A percentile compares a stretch with the other conserved stretches of the same genome.
phyloP scores from a whole-genome alignment of 768 basidiomycete genomes.

The Lentinula sp. region DNA sequence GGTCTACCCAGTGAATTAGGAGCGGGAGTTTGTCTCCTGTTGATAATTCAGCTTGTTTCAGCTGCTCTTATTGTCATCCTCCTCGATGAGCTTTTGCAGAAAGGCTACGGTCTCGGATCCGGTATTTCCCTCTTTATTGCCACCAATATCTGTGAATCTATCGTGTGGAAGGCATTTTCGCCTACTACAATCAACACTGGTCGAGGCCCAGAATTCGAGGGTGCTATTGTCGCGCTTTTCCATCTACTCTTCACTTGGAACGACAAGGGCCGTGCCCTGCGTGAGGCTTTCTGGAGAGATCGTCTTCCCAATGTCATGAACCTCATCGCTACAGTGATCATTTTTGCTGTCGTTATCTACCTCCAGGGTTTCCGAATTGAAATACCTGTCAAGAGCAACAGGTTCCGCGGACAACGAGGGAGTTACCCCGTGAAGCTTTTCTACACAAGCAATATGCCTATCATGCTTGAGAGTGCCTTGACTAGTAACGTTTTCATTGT shows the following conservation, averaged over 20 bases:
- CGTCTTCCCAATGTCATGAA: conserved; percentile 98
- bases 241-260: conserved; percentile 98
- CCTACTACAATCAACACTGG: conserved; percentile 98
- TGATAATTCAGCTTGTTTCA: conserved; percentile 93
- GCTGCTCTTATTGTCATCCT: conserved; percentile 96
- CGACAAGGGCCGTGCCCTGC: conserved; percentile 93
- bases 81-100: conserved; percentile 97
- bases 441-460: conserved; percentile 99
- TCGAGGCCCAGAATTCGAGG: conserved; percentile 96
- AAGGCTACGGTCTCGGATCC: conserved; percentile 97
- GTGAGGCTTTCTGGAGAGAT: conserved; percentile 98
- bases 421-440: conserved; percentile 97
- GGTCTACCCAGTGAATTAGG: conserved; percentile 91
- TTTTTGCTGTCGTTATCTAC: conserved; percentile 96
- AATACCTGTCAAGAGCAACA: conserved; percentile 96
- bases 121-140: conserved; percentile 99
- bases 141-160: conserved; percentile 99
- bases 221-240: conserved; percentile 94
- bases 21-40: conserved; percentile 92
- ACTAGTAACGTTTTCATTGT: conserved; percentile 95
- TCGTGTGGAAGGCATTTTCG: conserved; percentile 99
- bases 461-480: conserved; percentile 95
- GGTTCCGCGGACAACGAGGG: conserved; percentile 93
- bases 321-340: conserved; percentile 83
- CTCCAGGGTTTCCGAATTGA: conserved; percentile 98